Conservation (phyloP, 768 basidiomycete genomes). For the Leucogyrophana mollusca region DNA sequence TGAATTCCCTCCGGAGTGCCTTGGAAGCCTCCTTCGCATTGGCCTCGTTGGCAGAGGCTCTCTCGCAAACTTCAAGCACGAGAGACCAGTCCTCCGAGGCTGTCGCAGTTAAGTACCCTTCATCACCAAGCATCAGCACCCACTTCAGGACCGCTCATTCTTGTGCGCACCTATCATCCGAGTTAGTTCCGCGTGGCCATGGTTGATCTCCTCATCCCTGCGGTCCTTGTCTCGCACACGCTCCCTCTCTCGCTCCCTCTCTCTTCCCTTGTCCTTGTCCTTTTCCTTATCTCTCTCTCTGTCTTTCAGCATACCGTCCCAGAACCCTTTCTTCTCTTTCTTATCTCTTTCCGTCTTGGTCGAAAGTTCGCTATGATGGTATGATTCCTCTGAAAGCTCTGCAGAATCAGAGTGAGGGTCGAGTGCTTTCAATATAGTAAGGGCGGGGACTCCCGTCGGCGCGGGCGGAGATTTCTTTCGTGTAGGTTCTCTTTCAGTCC, state of each 20-base stretch:
- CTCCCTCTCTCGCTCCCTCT: conserved; percentile 36
- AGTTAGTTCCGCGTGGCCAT: conserved; percentile 52
- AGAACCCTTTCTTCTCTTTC: conserved; percentile 56
- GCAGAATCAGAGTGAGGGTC: conserved; percentile 47
- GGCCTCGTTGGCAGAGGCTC: conserved; percentile 67
- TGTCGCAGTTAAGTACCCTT: conserved; percentile 75
- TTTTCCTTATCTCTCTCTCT: conserved; percentile 33
- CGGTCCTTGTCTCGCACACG: conserved; percentile 23
- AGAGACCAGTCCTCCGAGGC: conserved; percentile 81
- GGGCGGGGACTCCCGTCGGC: conserved; percentile 35
- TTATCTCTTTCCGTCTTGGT: conserved; percentile 39
- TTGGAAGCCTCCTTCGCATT: conserved; percentile 84
- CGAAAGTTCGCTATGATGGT: conserved; percentile 14
- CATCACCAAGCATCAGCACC: conserved; percentile 2
- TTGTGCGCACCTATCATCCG: conserved; percentile 64
- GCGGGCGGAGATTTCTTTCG: conserved; percentile 30
- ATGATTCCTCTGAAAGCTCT: conserved; percentile 31
- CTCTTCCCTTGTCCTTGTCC: conserved; percentile 22
- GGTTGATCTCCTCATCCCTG: conserved; percentile 41
- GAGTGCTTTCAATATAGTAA: conserved; percentile 60
- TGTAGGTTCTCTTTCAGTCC: conserved; percentile 16
- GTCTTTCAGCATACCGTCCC: conserved; percentile 41
- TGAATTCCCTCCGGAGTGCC: conserved; percentile 83
- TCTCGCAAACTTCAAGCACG: conserved; percentile 83
- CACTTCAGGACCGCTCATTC: neutral